Percentiles rank a stretch among this genome's conserved stretches.
phyloP scores from a whole-genome alignment of 352 stramenopile genomes.

The Peronosclerospora sorghi region DNA sequence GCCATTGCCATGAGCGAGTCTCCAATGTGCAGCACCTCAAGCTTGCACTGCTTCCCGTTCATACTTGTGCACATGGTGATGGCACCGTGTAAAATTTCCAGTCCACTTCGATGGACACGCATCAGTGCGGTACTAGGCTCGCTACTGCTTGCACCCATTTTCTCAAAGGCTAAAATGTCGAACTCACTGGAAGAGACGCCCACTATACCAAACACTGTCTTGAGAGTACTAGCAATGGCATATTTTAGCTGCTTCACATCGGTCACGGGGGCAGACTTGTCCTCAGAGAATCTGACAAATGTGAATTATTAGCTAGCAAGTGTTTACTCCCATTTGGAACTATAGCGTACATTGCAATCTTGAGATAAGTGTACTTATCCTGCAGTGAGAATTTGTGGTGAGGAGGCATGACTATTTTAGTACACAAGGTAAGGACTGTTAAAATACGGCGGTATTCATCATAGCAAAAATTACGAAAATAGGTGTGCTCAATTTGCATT shows the following conservation, averaged over 20 bases:
- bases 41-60: conserved; percentile 49
- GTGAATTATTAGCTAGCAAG: not conserved
- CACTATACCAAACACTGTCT: conserved; percentile 54
- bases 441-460: too few relatives aligned
- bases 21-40: conserved; percentile 49
- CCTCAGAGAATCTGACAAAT: conserved; percentile 40
- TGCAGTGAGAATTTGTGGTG: conserved; percentile 73
- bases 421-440: too few relatives aligned
- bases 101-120: conserved; percentile 41
- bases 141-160: conserved; percentile 13
- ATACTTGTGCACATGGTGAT: conserved; percentile 68
- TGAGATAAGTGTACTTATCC: conserved; percentile 38
- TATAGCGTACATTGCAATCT: conserved; percentile 49
- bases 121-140: conserved; percentile 49
- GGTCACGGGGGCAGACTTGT: conserved; percentile 21
- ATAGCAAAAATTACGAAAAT: too few relatives aligned
- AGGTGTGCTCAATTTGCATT: too few relatives aligned
- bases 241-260: conserved; percentile 68
- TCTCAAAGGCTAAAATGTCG: conserved; percentile 41
- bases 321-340: not conserved
- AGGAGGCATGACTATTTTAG: too few relatives aligned
- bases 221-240: conserved; percentile 55
- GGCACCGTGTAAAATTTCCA: conserved; percentile 50
- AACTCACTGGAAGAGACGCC: conserved; percentile 53
- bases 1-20: conserved; percentile 60